Evolutionary conservation across 2,329 filamentous ascomycete species (phyloP), one percentile per base, ranked within the genome.

Genomic region (Ciborinia camelliae): DNA sequence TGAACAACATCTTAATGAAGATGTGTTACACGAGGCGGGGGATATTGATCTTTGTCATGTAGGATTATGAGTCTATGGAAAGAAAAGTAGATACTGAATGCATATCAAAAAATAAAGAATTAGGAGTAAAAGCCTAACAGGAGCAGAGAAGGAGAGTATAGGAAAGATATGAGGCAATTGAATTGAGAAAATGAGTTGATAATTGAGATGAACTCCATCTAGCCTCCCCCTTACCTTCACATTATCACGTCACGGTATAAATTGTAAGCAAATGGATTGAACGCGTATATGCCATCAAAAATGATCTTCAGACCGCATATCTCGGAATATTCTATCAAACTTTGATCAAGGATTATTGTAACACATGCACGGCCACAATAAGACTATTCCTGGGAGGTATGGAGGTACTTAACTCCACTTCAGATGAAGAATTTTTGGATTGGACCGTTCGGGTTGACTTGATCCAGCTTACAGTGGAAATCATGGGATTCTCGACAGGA

Each of bases 301-400:
- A 57, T 43, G 54, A 57, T 43, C 20, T 43, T 32, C 18, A 43
- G 6, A 32, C 26, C 39, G 41, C 37, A 30, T 15, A 32, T 57
- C 15, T 45, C 32, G 26, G 39, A 45, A 45, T 39, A 1, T 18
- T 57, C 18, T 43, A 45, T 57, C 53, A 30, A 30, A 15, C n/a
- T 26, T 43, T 2, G 1, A 30, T 15, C 53, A 55, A 43, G 53
- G 37, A 45, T 45, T 10, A 23, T 15, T 57, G 26, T n/a, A 32
- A n/a, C 54, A 57, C 10, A 45, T 41, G 53, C 53, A 57, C 53
- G 39, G 54, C 54, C 39, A 57, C 4, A 30, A 23, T n/a, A 12
- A 43, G 20, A 12, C 37, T n/a, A 43, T 55, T 30, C 18, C n/a
- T 43, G 26, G 26, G 26, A 9, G 1, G 35, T 35, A 4, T n/a